phyloP scores from a whole-genome alignment of 2,329 filamentous ascomycete genomes.

The Aspergillus texensis region DNA sequence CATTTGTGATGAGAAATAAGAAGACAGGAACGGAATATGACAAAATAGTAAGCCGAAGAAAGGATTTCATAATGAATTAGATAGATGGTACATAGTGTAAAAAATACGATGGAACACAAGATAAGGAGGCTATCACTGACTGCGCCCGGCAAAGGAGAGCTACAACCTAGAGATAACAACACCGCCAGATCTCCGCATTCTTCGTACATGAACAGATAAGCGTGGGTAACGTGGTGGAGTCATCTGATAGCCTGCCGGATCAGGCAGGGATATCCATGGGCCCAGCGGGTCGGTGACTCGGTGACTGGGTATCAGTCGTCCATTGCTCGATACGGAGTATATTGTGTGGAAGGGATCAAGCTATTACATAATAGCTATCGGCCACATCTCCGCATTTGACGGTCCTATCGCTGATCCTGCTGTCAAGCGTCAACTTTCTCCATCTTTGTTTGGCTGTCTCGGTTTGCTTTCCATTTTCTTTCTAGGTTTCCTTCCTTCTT shows the following conservation, averaged over 20 bases:
- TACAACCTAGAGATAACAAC: neutral
- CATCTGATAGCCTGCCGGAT: neutral
- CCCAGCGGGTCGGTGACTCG: too few relatives aligned
- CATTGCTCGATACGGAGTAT: neutral
- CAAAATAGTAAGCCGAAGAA: neutral
- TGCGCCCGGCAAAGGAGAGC: neutral
- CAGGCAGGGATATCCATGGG: neutral
- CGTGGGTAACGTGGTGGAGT: neutral
- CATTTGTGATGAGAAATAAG: neutral
- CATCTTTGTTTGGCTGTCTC: slow-evolving; percentile 1
- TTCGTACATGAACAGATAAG: neutral
- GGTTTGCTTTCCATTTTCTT: neutral
- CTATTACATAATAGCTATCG: neutral
- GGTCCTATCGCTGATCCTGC: neutral
- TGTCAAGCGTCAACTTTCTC: neutral
- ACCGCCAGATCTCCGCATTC: neutral
- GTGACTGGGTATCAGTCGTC: neutral
- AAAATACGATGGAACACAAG: neutral
- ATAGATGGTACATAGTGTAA: neutral
- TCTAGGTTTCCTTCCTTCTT: neutral
- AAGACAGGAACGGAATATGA: neutral
- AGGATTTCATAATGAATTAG: neutral
- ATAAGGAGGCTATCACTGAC: neutral
- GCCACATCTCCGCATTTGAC: neutral
- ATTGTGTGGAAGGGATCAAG: neutral